Conservation (phyloP, 345 rosid species). For the Populus pruinosa region DNA sequence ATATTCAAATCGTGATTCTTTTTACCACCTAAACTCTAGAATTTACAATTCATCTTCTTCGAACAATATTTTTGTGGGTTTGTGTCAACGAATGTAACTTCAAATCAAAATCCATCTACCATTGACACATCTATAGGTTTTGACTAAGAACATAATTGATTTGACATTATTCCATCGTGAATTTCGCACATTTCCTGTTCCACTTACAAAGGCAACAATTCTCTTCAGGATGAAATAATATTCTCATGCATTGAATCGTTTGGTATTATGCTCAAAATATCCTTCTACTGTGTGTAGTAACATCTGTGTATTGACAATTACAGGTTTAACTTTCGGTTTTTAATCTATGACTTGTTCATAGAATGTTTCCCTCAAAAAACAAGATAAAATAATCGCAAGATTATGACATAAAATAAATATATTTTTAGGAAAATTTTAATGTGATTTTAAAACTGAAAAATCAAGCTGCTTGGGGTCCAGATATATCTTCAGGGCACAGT, state of each 20-base stretch:
- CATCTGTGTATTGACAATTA: background rate
- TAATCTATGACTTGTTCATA: background rate
- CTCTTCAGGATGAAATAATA: background rate
- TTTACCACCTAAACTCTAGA: background rate
- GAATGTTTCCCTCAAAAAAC: background rate
- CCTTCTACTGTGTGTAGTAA: background rate
- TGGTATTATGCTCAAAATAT: background rate
- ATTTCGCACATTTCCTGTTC: background rate
- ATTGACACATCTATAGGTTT: background rate
- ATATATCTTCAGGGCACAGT: background rate
- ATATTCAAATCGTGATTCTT: too few relatives aligned
- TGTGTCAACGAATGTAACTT: too few relatives aligned
- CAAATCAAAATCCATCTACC: background rate
- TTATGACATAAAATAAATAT: too few relatives aligned
- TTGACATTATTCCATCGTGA: background rate
- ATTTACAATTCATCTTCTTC: background rate
- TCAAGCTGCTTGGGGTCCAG: background rate
- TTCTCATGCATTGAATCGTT: background rate
- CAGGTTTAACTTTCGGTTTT: background rate
- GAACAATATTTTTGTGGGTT: background rate
- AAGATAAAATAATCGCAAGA: background rate
- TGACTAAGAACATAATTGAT: background rate
- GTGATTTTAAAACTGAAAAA: too few relatives aligned
- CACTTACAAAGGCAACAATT: background rate
- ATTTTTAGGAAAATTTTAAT: too few relatives aligned